Conservation (phyloP, 2,329 filamentous ascomycete genomes). For the Cadophora sp. region DNA sequence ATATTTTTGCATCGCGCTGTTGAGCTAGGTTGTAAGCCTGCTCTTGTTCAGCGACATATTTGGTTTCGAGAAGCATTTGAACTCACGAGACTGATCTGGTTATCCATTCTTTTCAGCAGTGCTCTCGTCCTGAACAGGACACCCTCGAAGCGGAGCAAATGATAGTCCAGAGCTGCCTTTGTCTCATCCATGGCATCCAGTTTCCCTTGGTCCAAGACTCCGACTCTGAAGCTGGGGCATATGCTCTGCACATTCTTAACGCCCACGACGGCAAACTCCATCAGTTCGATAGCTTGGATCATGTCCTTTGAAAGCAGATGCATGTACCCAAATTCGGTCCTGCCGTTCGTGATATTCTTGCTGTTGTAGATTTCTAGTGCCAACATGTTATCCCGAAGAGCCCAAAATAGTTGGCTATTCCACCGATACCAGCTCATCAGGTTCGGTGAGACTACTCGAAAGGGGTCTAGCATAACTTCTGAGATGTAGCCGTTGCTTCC, state of each 20-base stretch:
- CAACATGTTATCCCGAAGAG: not conserved
- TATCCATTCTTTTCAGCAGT: not conserved
- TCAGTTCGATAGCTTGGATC: not conserved
- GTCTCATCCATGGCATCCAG: not conserved
- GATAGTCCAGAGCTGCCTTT: not conserved
- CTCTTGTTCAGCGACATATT: not conserved
- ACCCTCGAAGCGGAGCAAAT: not conserved
- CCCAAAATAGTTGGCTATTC: not conserved
- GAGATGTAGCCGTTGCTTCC: not conserved
- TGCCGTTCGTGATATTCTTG: not conserved
- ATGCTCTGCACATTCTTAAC: not conserved
- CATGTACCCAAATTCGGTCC: not conserved
- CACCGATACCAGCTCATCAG: not conserved
- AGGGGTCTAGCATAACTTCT: not conserved
- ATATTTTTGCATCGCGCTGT: slow-evolving; percentile 4
- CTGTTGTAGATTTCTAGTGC: not conserved
- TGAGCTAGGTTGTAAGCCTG: not conserved
- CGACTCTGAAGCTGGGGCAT: not conserved
- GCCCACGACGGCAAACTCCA: not conserved
- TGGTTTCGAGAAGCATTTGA: not conserved
- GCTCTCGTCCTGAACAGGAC: not conserved
- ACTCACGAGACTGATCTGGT: not conserved
- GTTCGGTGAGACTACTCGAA: not conserved
- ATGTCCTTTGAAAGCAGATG: not conserved
- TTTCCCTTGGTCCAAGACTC: not conserved